Base-by-base conservation (phyloP, 352 stramenopile species). In the Phytophthora hibernalis region DNA sequence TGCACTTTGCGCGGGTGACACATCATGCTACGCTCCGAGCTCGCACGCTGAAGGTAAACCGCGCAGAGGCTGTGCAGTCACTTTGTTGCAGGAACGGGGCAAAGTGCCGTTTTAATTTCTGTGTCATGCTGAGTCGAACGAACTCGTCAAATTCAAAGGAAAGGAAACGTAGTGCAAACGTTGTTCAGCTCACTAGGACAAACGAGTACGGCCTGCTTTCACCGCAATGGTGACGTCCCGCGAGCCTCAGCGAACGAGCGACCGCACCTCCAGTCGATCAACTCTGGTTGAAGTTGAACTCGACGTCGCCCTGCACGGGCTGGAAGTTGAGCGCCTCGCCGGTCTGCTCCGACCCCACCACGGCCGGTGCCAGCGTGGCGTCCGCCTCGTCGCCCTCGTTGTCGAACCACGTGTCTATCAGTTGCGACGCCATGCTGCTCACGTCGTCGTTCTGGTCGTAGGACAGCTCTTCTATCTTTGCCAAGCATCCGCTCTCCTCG, bases 391-490 rank as follows among this genome's bases (percentile, higher is more conserved):
- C 81, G 20, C 85, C 80, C 12, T 76, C 79, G 51, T 78, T 69
- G 31, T 89, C 76, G 55, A 96, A 96, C 82, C 82, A 96, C 68
- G 80, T 89, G 59, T 96, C 87, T 76, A 96, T 89, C 52, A 96
- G 54, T 52, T 92, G 83, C 56, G 77, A 79, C 35, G 87, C 85
- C 49, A 86, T 86, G 13, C 71, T 76, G 57, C 85, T 93, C 38
- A 96, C 83, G 50, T 93, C 81, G 43, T 89, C 79, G 55, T 96
- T 96, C 57, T 88, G 61, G 52, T 93, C 85, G 63, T 92, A 96
- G 35, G 81, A 90, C 24, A 96, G 71, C 54, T 93, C 86, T 37
- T 96, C 85, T 70, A 96, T 89, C 69, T 88, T 89, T 50, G 72
- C 61, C 22, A 94, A 60, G 50, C 85, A 93, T 0, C 82, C 85